Evolutionary conservation across 2,329 filamentous ascomycete species (phyloP), one percentile per base, ranked within the genome.

Genomic region (Fusarium annulatum): DNA sequence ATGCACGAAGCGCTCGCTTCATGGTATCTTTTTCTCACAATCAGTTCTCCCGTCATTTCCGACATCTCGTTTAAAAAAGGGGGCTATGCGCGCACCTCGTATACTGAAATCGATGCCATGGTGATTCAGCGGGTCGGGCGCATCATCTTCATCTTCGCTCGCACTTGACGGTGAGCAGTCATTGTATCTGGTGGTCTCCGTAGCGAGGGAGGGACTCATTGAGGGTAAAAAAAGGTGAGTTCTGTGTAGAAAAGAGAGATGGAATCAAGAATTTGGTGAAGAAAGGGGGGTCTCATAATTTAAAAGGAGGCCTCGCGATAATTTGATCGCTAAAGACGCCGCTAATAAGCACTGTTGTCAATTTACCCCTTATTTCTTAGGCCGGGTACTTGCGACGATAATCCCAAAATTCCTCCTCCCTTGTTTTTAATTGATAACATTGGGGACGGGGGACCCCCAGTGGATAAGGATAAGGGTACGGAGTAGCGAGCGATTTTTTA

Each of bases 1-100:
- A 72, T 45, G 76, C 64, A 60, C 75, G 71, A 30, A 77, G 75
- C 36, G 76, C 69, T 62, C 72, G 64, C 43, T 74, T 73, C 69
- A 73, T 63, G 30, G 71, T 73, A 38, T 74, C 71, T 73, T 74
- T 66, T 41, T 45, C 59, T 56, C 51, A 61, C 52, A 60, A 65
- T 74, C 67, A 74, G 67, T 45, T 36, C 28, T 46, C 5, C 39
- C 28, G 16, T 23, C 7, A 30, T n/a, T 14, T 26, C 28, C 21
- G 28, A 18, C 3, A 53, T 55, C 34, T 42, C 38, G 59, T 23
- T 4, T 43, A 38, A 41, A 30, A 30, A 38, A 21, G 26, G 38
- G 41, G 42, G 15, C 15, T 39, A 34, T 34, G 28, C 48, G 57
- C 70, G 70, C 70, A 72, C 70, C 70, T 72, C 70, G 46, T 38